phyloP scores from a whole-genome alignment of 495 filamentous ascomycete genomes.

The Darksidea phi region DNA sequence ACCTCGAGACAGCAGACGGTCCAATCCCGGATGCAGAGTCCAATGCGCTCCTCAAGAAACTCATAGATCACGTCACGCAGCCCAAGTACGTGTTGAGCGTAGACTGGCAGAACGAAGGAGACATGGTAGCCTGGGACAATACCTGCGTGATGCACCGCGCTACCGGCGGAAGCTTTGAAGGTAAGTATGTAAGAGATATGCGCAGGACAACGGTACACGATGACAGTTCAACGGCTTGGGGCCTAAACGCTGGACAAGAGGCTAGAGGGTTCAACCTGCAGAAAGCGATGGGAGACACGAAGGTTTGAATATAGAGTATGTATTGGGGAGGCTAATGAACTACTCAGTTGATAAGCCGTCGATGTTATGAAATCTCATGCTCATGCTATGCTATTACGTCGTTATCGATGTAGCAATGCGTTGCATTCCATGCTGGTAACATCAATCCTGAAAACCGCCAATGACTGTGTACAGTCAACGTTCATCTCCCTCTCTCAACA shows the following conservation, averaged over 20 bases:
- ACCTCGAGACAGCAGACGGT: slow-evolving; percentile 49
- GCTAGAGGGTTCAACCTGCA: slow-evolving; percentile 24
- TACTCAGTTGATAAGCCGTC: too few relatives aligned
- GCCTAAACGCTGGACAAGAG: slow-evolving; percentile 26
- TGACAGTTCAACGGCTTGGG: slow-evolving; percentile 30
- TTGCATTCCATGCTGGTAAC: too few relatives aligned
- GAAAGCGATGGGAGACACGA: not conserved
- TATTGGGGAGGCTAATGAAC: too few relatives aligned
- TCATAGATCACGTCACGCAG: slow-evolving; percentile 53
- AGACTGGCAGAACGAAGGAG: slow-evolving; percentile 50
- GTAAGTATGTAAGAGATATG: slow-evolving; percentile 54
- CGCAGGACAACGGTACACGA: slow-evolving; percentile 53
- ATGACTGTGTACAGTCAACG: too few relatives aligned
- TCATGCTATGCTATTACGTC: too few relatives aligned
- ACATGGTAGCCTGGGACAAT: slow-evolving; percentile 64
- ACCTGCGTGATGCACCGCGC: slow-evolving; percentile 56
- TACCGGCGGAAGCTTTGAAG: slow-evolving; percentile 51
- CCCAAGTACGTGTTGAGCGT: slow-evolving; percentile 51
- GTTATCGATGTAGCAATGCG: too few relatives aligned
- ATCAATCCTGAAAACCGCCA: too few relatives aligned
- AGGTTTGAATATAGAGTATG: not conserved
- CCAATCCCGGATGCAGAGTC: slow-evolving; percentile 40
- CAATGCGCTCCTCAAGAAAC: slow-evolving; percentile 44
- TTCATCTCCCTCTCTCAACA: too few relatives aligned
- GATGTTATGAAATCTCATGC: too few relatives aligned